Percentiles rank a stretch among this genome's conserved stretches.
Conservation (phyloP, 129 eudicot species). For the Lonicera japonica region DNA sequence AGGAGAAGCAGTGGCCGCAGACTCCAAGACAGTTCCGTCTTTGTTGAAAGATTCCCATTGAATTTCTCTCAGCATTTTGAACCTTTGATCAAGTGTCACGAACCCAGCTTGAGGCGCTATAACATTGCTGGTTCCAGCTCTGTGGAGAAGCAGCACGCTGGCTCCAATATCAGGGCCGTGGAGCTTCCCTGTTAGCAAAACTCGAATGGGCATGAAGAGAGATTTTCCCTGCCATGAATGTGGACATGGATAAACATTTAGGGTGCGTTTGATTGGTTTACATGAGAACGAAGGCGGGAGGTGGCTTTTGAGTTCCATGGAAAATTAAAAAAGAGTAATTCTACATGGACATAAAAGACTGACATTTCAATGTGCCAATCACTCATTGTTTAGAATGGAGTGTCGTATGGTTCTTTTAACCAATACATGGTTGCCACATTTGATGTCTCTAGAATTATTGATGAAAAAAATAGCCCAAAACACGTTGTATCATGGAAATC, state of each 20-base stretch:
- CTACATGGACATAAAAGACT: too few species aligned
- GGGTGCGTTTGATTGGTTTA: too few species aligned
- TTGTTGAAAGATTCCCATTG: constrained; percentile 54
- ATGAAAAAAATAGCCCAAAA: too few species aligned
- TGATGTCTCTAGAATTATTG: too few species aligned
- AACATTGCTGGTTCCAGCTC: constrained; percentile 46
- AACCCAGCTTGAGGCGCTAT: constrained; percentile 54
- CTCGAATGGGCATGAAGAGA: constrained; percentile 93
- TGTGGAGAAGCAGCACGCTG: constrained; percentile 44
- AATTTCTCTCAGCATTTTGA: constrained; percentile 47
- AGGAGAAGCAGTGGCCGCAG: constrained; percentile 31
- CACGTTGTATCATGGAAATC: too few species aligned
- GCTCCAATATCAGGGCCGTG: constrained; percentile 90
- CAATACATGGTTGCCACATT: too few species aligned
- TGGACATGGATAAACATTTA: constrained; percentile 3
- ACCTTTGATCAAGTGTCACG: constrained; percentile 54
- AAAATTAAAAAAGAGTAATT: too few species aligned
- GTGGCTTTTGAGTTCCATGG: not conserved
- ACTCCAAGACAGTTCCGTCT: constrained; percentile 25
- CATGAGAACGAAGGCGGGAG: too few species aligned
- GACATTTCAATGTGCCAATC: too few species aligned
- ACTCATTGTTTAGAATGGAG: too few species aligned
- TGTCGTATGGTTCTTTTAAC: too few species aligned
- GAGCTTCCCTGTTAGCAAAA: constrained; percentile 85
- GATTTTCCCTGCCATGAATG: constrained; percentile 63